These are phyloP conservation scores for Ophiosphaerella narmari DNA, from an alignment of 2,329 filamentous ascomycete species.

Conservation along the genomic window DNA sequence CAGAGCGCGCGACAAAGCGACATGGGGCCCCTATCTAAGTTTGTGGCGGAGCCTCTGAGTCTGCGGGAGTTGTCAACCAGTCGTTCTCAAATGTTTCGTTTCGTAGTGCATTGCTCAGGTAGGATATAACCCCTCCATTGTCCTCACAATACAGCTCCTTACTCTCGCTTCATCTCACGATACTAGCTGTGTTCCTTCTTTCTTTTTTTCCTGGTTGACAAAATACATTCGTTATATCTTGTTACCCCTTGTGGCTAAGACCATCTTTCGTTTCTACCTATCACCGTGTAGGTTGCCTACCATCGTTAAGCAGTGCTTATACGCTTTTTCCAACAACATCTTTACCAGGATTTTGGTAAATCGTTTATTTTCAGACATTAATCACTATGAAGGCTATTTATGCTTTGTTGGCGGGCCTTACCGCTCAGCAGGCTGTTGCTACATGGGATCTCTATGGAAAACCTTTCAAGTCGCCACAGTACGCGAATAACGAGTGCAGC, in stretches of 20 bases:
- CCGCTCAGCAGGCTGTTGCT: slow-evolving; percentile 51
- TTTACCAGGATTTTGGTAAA: slow-evolving; percentile 11
- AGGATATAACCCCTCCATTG: slow-evolving; percentile 33
- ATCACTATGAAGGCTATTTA: slow-evolving; percentile 50
- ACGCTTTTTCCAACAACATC: slow-evolving; percentile 10
- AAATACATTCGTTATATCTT: slow-evolving; percentile 47
- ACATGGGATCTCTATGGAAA: slow-evolving; percentile 57
- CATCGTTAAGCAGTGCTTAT: slow-evolving; percentile 29
- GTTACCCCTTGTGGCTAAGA: slow-evolving; percentile 33
- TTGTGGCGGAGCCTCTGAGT: slow-evolving; percentile 35
- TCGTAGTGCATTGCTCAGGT: slow-evolving; percentile 20
- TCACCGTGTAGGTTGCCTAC: slow-evolving; percentile 17
- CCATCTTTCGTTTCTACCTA: slow-evolving; percentile 29
- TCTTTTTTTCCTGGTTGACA: slow-evolving; percentile 28
- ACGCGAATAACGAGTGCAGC: slow-evolving; percentile 78
- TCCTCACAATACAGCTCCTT: slow-evolving; percentile 14
- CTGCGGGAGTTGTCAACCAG: slow-evolving; percentile 17
- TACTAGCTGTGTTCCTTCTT: slow-evolving; percentile 20
- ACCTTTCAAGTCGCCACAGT: slow-evolving; percentile 69
- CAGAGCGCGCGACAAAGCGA: slow-evolving; percentile 38
- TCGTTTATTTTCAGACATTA: slow-evolving; percentile 7
- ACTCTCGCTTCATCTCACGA: slow-evolving; percentile 20
- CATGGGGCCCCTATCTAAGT: slow-evolving; percentile 21
- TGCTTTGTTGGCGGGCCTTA: slow-evolving; percentile 53
- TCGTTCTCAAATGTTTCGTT: slow-evolving; percentile 31